Evolutionary conservation across 1,284 basidiomycete genomes (phyloP).

Genomic region (Ustilago tritici): DNA sequence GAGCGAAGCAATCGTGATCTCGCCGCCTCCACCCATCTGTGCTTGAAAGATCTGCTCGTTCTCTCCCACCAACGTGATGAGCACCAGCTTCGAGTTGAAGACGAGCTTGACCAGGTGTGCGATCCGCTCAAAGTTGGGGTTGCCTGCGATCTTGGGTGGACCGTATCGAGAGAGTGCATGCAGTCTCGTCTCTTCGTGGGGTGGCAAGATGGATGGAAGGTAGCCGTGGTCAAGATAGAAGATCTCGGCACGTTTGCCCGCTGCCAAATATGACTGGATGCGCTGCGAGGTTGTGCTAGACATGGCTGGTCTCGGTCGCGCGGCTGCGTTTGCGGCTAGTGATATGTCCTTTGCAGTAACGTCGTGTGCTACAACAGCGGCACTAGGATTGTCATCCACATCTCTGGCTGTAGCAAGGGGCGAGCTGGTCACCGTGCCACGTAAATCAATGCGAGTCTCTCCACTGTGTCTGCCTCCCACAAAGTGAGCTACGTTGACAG

Average conservation of each 20-base stretch:
- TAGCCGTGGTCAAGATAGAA: slow-evolving; percentile 63
- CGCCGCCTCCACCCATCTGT: slow-evolving; percentile 75
- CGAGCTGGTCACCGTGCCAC: slow-evolving; percentile 46
- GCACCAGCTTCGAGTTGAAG: slow-evolving; percentile 87
- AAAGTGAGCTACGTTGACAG: slow-evolving; percentile 51
- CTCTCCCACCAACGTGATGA: slow-evolving; percentile 84
- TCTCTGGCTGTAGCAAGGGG: slow-evolving; percentile 16
- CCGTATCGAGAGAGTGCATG: slow-evolving; percentile 62
- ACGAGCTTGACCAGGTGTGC: slow-evolving; percentile 87
- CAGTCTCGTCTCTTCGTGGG: slow-evolving; percentile 56
- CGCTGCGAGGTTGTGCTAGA: slow-evolving; percentile 38
- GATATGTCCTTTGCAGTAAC: slow-evolving; percentile 34
- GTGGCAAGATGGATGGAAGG: slow-evolving; percentile 61
- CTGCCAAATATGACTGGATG: slow-evolving; percentile 53
- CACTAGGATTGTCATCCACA: background rate
- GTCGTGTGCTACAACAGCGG: slow-evolving; percentile 11
- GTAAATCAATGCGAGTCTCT: slow-evolving; percentile 55
- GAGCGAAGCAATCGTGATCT: slow-evolving; percentile 37
- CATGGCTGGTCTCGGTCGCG: slow-evolving; percentile 16
- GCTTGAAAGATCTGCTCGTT: slow-evolving; percentile 88
- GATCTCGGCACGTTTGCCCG: slow-evolving; percentile 56
- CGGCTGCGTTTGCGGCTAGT: slow-evolving; percentile 34
- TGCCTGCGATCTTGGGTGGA: slow-evolving; percentile 73
- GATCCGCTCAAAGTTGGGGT: slow-evolving; percentile 93
- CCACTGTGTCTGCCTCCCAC: slow-evolving; percentile 42